Conservation (phyloP, 2,329 filamentous ascomycete genomes). For the Botrytis deweyae region DNA sequence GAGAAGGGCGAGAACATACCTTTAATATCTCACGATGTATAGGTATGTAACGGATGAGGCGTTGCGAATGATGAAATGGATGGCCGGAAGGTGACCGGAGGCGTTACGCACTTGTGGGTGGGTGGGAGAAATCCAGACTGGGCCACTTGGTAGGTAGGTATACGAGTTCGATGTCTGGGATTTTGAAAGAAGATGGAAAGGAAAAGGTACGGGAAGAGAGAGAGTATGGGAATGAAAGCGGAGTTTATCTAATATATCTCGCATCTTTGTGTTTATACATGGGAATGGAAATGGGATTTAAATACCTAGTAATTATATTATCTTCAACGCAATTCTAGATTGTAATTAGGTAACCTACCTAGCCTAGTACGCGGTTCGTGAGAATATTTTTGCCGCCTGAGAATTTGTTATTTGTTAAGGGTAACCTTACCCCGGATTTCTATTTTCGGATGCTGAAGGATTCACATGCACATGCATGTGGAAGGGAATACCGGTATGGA, state of each 20-base stretch:
- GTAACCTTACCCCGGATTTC: neutral
- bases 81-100: neutral
- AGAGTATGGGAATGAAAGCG: too few species aligned
- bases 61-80: neutral
- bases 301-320: neutral
- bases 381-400: neutral
- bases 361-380: neutral
- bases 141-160: neutral
- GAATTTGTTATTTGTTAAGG: too few species aligned
- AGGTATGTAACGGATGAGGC: neutral
- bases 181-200: neutral
- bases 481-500: neutral
- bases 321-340: neutral
- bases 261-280: too few species aligned
- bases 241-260: too few species aligned
- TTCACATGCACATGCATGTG: neutral
- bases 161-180: neutral
- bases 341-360: too few species aligned
- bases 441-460: neutral
- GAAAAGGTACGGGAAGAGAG: neutral
- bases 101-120: neutral
- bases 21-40: neutral
- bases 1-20: neutral
- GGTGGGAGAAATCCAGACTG: neutral
- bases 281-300: too few species aligned